phyloP scores from a whole-genome alignment of 768 basidiomycete genomes.

The Boletus rubropictus region DNA sequence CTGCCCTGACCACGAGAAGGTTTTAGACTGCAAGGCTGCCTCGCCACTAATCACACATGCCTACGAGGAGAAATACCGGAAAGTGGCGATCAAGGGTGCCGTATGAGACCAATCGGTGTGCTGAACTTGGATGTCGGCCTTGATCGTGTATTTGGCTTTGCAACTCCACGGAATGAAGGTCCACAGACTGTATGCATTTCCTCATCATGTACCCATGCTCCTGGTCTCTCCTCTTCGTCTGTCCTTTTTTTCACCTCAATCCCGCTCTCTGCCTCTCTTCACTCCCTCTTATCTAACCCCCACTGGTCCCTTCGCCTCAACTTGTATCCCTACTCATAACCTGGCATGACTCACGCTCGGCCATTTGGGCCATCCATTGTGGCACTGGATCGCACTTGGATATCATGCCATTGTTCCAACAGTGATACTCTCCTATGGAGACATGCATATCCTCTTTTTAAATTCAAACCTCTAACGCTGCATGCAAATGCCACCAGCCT shows the following conservation, averaged over 20 bases:
- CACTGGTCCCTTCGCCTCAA: conserved; percentile 3
- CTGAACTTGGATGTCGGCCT: conserved; percentile 5
- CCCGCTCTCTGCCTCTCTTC: conserved; percentile 9
- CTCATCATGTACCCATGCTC: conserved; percentile 8
- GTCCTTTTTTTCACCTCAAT: conserved; percentile 9
- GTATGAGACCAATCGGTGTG: conserved; percentile 42
- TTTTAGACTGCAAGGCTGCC: conserved; percentile 68
- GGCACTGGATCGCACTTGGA: conserved; percentile 2
- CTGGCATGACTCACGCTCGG: conserved; percentile 1
- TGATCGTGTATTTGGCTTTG: conserved; percentile 1
- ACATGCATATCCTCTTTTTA: neutral
- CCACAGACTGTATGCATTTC: conserved; percentile 9
- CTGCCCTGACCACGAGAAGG: conserved; percentile 55
- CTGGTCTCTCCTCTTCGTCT: conserved; percentile 10
- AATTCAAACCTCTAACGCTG: neutral
- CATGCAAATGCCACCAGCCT: neutral
- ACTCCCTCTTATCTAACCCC: conserved; percentile 6
- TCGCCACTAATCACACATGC: conserved; percentile 50
- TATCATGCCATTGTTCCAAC: neutral
- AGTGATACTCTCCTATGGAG: neutral
- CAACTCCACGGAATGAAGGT: conserved; percentile 14
- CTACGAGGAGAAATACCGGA: conserved; percentile 78
- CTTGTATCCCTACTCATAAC: conserved; percentile 3
- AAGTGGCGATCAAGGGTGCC: conserved; percentile 88
- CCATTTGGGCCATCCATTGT: conserved; percentile 3